Percentiles rank a stretch among this genome's conserved stretches.
Conservation (phyloP, 2,329 filamentous ascomycete genomes). For the Beauveria sp. region DNA sequence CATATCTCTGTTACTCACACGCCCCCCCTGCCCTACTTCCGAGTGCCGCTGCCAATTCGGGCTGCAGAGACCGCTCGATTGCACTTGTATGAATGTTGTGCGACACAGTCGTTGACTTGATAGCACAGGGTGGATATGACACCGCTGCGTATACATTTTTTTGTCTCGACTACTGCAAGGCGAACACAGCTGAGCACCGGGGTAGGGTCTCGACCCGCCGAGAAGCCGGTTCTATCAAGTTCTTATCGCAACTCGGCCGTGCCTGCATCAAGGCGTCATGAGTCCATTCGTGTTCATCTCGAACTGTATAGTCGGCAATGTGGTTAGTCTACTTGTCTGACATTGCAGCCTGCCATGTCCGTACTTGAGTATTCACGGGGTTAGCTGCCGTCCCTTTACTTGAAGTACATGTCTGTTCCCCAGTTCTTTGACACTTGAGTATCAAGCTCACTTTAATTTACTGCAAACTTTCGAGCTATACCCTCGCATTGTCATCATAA, state of each 20-base stretch:
- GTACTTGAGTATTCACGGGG: neutral
- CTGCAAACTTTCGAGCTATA: neutral
- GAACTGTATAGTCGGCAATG: neutral
- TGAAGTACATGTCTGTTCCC: neutral
- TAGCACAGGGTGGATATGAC: neutral
- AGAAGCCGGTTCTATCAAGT: neutral
- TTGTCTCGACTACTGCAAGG: neutral
- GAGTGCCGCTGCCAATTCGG: neutral
- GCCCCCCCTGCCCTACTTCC: neutral
- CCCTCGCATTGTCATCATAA: neutral
- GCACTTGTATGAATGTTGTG: neutral
- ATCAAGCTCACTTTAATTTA: too few relatives aligned
- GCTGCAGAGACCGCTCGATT: neutral
- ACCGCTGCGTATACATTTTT: neutral
- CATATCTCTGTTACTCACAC: neutral
- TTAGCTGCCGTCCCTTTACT: neutral
- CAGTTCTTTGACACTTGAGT: neutral
- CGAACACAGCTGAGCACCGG: neutral
- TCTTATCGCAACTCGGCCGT: too few relatives aligned
- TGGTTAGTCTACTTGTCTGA: neutral
- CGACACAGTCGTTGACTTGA: neutral
- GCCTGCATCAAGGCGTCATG: neutral
- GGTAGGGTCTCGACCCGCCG: neutral
- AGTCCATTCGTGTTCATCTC: neutral
- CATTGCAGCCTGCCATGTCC: neutral